Percentiles rank a stretch among this genome's conserved stretches.
Conservation (phyloP, 2,329 filamentous ascomycete species). For the Neoscytalidium dimidiatum region DNA sequence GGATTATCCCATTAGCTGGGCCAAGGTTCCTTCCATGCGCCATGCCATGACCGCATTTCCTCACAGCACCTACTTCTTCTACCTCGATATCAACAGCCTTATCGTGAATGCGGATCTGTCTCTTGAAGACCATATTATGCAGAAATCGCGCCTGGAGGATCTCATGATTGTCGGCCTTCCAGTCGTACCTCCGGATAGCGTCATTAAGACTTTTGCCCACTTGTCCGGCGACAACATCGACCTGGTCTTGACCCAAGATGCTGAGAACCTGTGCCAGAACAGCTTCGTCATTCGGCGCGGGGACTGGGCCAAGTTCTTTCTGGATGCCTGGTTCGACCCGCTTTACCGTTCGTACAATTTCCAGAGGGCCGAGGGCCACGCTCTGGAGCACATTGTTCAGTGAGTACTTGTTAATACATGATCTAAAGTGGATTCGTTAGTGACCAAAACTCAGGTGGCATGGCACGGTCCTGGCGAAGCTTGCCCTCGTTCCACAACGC, state of each 20-base stretch:
- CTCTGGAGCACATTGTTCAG: conserved; percentile 66
- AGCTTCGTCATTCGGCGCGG: conserved; percentile 82
- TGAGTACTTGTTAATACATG: conserved; percentile 27
- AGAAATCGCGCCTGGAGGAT: conserved; percentile 65
- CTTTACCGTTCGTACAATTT: conserved; percentile 95
- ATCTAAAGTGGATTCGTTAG: not conserved
- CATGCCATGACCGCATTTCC: conserved; percentile 84
- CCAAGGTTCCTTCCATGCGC: conserved; percentile 79
- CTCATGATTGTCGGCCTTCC: conserved; percentile 84
- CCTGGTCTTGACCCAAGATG: conserved; percentile 82
- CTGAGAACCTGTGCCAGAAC: conserved; percentile 71
- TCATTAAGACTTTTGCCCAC: conserved; percentile 90
- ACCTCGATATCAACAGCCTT: conserved; percentile 78
- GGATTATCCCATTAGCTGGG: conserved; percentile 64
- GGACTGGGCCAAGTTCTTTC: conserved; percentile 88
- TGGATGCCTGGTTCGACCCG: conserved; percentile 96
- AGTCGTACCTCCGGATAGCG: conserved; percentile 91
- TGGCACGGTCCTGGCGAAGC: conserved; percentile 86
- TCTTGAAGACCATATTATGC: conserved; percentile 72
- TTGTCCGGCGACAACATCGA: conserved; percentile 78
- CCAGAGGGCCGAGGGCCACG: conserved; percentile 89
- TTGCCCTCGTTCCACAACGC: conserved; percentile 86
- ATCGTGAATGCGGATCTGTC: conserved; percentile 81
- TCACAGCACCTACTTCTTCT: conserved; percentile 80
- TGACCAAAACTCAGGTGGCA: conserved; percentile 73